Conservation (phyloP, 2,329 filamentous ascomycete species). For the Hypocrella siamensis region DNA sequence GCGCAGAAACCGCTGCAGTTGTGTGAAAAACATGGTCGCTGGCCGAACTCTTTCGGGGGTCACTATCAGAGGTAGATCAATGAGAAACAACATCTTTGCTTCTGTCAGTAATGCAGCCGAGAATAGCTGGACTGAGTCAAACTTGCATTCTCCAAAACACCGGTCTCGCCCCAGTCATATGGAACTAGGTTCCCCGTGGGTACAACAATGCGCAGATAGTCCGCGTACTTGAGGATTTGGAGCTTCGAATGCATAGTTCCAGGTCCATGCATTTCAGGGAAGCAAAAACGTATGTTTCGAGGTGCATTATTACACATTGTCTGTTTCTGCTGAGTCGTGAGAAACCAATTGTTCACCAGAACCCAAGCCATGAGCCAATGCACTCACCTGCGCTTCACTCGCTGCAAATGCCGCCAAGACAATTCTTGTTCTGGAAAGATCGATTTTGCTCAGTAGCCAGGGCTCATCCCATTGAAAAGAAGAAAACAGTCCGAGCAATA, state of each 20-base stretch:
- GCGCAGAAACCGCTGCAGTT: slow-evolving; percentile 54
- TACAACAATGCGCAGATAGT: slow-evolving; percentile 63
- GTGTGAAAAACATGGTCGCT: slow-evolving; percentile 44
- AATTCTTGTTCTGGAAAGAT: slow-evolving; percentile 44
- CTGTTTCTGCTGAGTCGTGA: slow-evolving; percentile 20
- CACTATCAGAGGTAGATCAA: slow-evolving; percentile 62
- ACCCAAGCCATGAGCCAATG: not conserved
- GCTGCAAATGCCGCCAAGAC: slow-evolving; percentile 41
- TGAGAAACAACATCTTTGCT: slow-evolving; percentile 68
- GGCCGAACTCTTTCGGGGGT: slow-evolving; percentile 11
- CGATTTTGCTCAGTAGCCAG: slow-evolving; percentile 62
- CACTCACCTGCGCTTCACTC: slow-evolving; percentile 33
- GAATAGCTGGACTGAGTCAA: not conserved
- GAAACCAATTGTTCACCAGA: not conserved
- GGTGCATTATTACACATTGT: slow-evolving; percentile 34
- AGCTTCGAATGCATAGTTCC: slow-evolving; percentile 89
- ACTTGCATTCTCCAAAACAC: slow-evolving; percentile 68
- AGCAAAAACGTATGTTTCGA: slow-evolving; percentile 51
- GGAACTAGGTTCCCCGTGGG: slow-evolving; percentile 75
- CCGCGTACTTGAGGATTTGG: slow-evolving; percentile 67
- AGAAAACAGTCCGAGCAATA: slow-evolving; percentile 68
- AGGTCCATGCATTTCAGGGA: slow-evolving; percentile 62
- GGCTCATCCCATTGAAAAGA: slow-evolving; percentile 76
- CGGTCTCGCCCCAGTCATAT: slow-evolving; percentile 81
- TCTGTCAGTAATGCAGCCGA: slow-evolving; percentile 1